Evolutionary conservation across 371 early-diverging fungal genomes (phyloP), one percentile per base, ranked within the genome.

Genomic region (Apophysomyces elegans): DNA sequence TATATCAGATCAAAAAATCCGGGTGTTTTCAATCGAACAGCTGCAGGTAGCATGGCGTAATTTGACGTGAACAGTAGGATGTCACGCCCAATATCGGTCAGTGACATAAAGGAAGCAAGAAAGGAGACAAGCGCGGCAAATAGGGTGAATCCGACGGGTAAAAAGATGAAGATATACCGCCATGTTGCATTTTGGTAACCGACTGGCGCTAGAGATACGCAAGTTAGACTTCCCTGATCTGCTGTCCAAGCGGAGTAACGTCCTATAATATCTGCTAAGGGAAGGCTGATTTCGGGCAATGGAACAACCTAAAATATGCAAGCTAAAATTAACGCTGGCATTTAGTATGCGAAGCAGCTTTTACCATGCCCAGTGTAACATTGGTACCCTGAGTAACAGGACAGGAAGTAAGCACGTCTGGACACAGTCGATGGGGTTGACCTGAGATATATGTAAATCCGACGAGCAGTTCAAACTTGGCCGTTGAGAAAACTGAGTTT

Each of bases 1-100:
- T 73, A 78, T 21, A 86, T 65, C 18, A 86, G 54, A 62, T 86
- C 87, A 57, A 84, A 81, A 54, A 86, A 76, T 1, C 85, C 85
- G 11, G 87, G 87, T 1, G 84, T 80, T 58, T 82, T 83, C 13
- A 86, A 68, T n/a, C 77, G 76, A 50, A 85, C 65, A 0, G 77
- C 64, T n/a, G 81, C 83, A 14, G 85, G 73, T 14, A 76, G 63
- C 54, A 83, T 75, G 45, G 81, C 84, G 66, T 86, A 85, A 32
- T 84, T 85, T 11, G 85, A 85, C 16, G 78, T 68, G 13, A 84
- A 74, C 7, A 83, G 56, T 50, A 85, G 68, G 12, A 84, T 66
- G 11, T 85, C 83, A 32, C 76, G 78, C 2, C 74, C 74, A 4
- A 74, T 71, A 1, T 79, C 66, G 2, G 80, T 72, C n/a, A 81